These are phyloP conservation scores for Silene noctiflora DNA, from an alignment of 179 eudicot species.

Conservation along the genomic window DNA sequence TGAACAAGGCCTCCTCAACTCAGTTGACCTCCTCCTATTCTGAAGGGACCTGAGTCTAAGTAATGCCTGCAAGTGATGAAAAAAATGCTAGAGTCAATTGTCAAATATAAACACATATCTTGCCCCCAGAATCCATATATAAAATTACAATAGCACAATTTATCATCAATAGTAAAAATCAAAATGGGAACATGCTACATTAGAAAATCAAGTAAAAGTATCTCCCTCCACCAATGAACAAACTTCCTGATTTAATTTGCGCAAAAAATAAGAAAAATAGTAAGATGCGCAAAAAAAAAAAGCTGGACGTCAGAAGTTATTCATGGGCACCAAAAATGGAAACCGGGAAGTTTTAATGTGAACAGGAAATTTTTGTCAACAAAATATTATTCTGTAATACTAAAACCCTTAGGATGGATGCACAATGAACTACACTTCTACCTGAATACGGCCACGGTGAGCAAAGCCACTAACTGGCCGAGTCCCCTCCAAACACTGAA, in stretches of 20 bases:
- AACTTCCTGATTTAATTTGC: not conserved
- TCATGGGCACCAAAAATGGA: too few relatives aligned
- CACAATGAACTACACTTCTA: slow-evolving; percentile 18
- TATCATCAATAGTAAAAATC: not conserved
- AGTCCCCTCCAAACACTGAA: slow-evolving; percentile 46
- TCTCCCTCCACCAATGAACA: not conserved
- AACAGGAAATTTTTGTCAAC: not conserved
- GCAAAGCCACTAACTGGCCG: slow-evolving; percentile 66
- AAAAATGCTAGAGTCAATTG: not conserved
- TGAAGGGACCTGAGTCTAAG: slow-evolving; percentile 63
- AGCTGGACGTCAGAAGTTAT: not conserved
- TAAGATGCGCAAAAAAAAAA: too few relatives aligned
- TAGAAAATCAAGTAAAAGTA: not conserved
- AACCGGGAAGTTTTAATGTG: too few relatives aligned
- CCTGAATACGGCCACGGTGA: slow-evolving; percentile 84
- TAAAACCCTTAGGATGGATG: not conserved
- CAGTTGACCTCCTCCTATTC: slow-evolving; percentile 40
- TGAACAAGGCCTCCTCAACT: slow-evolving; percentile 46
- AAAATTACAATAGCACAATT: too few relatives aligned
- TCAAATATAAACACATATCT: not conserved
- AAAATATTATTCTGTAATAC: too few relatives aligned
- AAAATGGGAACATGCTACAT: not conserved
- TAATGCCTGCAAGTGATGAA: slow-evolving; percentile 46
- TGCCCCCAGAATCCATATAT: not conserved
- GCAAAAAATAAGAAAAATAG: not conserved